phyloP scores from a whole-genome alignment of 1,139 yeast species.

The Yamadazyma mexicana region DNA sequence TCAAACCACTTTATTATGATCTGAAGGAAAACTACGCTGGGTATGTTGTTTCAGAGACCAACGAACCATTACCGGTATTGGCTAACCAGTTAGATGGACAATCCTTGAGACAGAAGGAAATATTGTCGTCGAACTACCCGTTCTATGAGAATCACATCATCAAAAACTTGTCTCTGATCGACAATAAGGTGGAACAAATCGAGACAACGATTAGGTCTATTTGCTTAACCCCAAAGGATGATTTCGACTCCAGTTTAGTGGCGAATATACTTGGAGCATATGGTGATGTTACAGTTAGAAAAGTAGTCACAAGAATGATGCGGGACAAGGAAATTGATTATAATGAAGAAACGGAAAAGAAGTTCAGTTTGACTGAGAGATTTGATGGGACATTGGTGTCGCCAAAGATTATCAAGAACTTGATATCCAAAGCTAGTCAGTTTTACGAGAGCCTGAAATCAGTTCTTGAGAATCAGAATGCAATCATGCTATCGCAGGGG shows the following conservation, averaged over 20 bases:
- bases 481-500: constrained; percentile 57
- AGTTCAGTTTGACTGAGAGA: constrained; percentile 61
- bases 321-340: constrained; percentile 54
- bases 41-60: constrained; percentile 25
- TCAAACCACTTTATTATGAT: constrained; percentile 31
- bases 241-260: constrained; percentile 47
- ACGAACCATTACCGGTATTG: constrained; percentile 25
- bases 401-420: constrained; percentile 35
- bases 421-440: constrained; percentile 45
- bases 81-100: constrained; percentile 41
- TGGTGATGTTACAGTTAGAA: constrained; percentile 45
- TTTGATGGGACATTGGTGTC: constrained; percentile 43
- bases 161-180: constrained; percentile 12
- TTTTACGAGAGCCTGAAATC: constrained; percentile 43
- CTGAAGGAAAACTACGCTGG: constrained; percentile 27
- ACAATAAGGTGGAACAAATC: constrained; percentile 14
- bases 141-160: constrained; percentile 29
- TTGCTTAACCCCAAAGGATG: constrained; percentile 54
- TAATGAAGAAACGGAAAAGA: constrained; percentile 43
- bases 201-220: constrained; percentile 50
- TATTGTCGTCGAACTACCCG: constrained; percentile 33
- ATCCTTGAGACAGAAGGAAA: constrained; percentile 60
- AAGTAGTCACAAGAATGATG: constrained; percentile 55
- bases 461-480: constrained; percentile 44
- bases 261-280: constrained; percentile 37